Percentiles rank a stretch among this genome's conserved stretches.
Evolutionary conservation across 192 early-diverging fungal species (phyloP).

Genomic region (Coemansia sp.): DNA sequence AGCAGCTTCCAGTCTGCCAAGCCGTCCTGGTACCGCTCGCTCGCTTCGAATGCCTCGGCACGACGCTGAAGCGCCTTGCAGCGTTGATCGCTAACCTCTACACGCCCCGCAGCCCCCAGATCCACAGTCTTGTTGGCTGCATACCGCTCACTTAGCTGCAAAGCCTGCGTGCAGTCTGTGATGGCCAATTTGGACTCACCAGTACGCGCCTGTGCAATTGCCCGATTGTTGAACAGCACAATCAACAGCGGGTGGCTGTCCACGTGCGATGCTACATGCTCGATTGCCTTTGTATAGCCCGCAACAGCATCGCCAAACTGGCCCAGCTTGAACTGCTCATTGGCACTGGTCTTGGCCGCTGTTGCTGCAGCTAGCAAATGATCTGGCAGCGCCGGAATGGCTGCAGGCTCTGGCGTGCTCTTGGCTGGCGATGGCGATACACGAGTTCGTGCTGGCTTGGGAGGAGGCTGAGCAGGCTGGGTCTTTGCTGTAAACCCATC

Average conservation of each 20-base stretch:
- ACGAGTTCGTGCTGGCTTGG: too few species aligned
- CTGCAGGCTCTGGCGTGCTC: slow-evolving; percentile 3
- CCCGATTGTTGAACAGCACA: slow-evolving; percentile 80
- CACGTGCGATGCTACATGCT: slow-evolving; percentile 54
- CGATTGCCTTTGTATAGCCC: slow-evolving; percentile 68
- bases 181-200: slow-evolving; percentile 75
- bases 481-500: background rate
- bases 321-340: slow-evolving; percentile 83
- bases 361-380: slow-evolving; percentile 14
- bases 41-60: slow-evolving; percentile 75
- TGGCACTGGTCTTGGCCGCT: slow-evolving; percentile 62
- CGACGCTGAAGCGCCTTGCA: slow-evolving; percentile 74
- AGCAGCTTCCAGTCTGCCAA: slow-evolving; percentile 57
- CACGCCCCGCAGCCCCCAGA: slow-evolving; percentile 18
- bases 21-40: slow-evolving; percentile 79
- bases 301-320: slow-evolving; percentile 80
- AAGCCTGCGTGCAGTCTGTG: slow-evolving; percentile 63
- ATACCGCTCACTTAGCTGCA: slow-evolving; percentile 33
- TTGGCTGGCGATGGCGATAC: background rate
- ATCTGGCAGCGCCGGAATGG: slow-evolving; percentile 18
- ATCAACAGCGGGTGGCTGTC: slow-evolving; percentile 60
- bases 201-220: slow-evolving; percentile 73
- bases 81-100: slow-evolving; percentile 57
- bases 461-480: background rate
- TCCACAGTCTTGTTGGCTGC: slow-evolving; percentile 29